Evolutionary conservation across 441 rosid species (phyloP).

Genomic region (Erysimum cheiri): DNA sequence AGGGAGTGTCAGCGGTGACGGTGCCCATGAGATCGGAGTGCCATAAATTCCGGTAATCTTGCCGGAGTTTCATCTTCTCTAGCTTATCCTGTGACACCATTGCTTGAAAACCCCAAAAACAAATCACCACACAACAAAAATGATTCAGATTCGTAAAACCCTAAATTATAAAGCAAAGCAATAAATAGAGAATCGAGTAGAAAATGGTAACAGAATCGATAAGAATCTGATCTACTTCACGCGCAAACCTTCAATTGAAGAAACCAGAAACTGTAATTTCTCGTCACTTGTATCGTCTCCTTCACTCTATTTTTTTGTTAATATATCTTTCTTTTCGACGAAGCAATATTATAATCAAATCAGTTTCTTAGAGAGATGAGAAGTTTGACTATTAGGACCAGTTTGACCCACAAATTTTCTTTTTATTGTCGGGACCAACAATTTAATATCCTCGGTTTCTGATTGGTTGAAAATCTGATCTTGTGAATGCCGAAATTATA

Average conservation of each 20-base stretch:
- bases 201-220: background rate
- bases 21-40: constrained; percentile 80
- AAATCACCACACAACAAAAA: background rate
- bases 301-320: background rate
- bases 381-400: constrained; percentile 25
- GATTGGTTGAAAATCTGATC: background rate
- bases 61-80: constrained; percentile 91
- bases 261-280: background rate
- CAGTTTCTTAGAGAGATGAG: background rate
- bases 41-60: constrained; percentile 87
- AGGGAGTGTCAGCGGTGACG: constrained; percentile 68
- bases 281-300: constrained; percentile 13
- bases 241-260: constrained; percentile 22
- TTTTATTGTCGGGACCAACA: background rate
- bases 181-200: background rate
- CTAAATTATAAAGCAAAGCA: background rate
- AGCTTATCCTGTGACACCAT: constrained; percentile 60
- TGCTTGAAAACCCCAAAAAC: background rate
- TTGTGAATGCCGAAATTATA: too few species aligned
- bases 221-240: constrained; percentile 11
- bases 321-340: background rate
- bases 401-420: background rate
- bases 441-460: background rate
- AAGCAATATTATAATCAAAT: background rate
- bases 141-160: constrained; percentile 1